Base-by-base conservation (phyloP, 768 basidiomycete species). In the Amyloporia xantha region DNA sequence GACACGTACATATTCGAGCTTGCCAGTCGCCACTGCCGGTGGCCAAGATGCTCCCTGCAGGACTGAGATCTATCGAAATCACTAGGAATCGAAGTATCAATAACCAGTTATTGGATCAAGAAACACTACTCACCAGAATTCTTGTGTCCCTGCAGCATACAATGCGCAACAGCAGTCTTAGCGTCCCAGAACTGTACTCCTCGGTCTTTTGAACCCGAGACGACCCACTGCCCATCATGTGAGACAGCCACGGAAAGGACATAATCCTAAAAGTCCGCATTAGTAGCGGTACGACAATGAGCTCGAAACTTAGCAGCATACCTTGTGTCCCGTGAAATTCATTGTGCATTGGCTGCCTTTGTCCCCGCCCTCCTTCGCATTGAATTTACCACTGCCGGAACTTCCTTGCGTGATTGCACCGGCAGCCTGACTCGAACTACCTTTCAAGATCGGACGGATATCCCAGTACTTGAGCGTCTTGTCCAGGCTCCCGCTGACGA, bases 111-210 rank as follows among this genome's bases (percentile, higher is more conserved):
- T n/a, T n/a, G 11, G 44, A 44, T 19, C 26, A 44, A 44, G 15
- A 54, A 20, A 27, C 30, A 11, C 13, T 10, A 65, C 78, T 27
- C 55, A 80, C 80, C 80, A 40, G 80, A 81, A 60, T 86, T 85
- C 68, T 84, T 77, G 60, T 73, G 75, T 11, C 86, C 83, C 64
- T 97, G 94, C 26, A 99, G 73, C 86, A 95, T 91, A 60, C 90
- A 86, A 65, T 98, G 94, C 59, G 92, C 85, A 36, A 82, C 77
- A 35, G 81, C 84, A 11, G 76, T 76, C 54, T 78, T 74, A 45
- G 89, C 81, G 62, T 94, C 90, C 84, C 89, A 91, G 63, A 95
- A 92, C 65, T 94, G 91, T 48, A 99, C 93, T 0, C 91, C 87
- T 11, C 96, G 86, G 64, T 99, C 96, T 70, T 97, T 97, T 28